Evolutionary conservation across 805 yeast genomes (phyloP), one percentile per base, ranked within the genome.

Genomic region (Metschnikowia cerradonensis): DNA sequence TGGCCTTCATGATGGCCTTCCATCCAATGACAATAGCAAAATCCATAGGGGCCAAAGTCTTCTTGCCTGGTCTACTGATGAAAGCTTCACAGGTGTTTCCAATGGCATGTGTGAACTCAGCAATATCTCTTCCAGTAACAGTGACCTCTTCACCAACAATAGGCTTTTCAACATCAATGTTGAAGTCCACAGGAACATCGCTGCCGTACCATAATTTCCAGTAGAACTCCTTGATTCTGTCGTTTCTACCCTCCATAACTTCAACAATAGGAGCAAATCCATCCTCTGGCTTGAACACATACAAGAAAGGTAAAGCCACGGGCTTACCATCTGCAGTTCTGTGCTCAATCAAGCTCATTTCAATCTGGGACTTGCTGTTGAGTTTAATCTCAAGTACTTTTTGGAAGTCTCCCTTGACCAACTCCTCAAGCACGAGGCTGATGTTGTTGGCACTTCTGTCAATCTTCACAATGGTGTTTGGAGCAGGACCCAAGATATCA

Each of bases 11-110:
- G 67, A 94, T 92, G 46, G 97, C 95, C 75, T 86, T 87, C 99
- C 99, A 94, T 42, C 99, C 98, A 61, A 91, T 82, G 52, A 94
- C 97, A 69, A 94, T 94, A 45, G 99, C 98, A 67, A 91, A 94
- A 77, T 94, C 99, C 98, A 94, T 92, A 64, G 99, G 99, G 45
- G 98, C 99, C 61, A 83, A 77, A 52, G 89, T 84, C 56, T 80
- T 81, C 70, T 88, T 86, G 57, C 91, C 94, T 46, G 88, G 81
- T 76, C 96, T 84, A 52, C 86, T 80, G 60, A 91, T 96, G 62
- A 90, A 94, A 54, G 95, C 96, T 75, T 94, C 98, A 71, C 96
- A 90, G 59, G 87, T 86, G 81, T 94, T 94, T 60, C 97, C 97
- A 67, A 94, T 89, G 53, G 97, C 97, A 62, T 91, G 97, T 33